Evolutionary conservation across 2,329 filamentous ascomycete species (phyloP).

Genomic region (Claviceps monticola): DNA sequence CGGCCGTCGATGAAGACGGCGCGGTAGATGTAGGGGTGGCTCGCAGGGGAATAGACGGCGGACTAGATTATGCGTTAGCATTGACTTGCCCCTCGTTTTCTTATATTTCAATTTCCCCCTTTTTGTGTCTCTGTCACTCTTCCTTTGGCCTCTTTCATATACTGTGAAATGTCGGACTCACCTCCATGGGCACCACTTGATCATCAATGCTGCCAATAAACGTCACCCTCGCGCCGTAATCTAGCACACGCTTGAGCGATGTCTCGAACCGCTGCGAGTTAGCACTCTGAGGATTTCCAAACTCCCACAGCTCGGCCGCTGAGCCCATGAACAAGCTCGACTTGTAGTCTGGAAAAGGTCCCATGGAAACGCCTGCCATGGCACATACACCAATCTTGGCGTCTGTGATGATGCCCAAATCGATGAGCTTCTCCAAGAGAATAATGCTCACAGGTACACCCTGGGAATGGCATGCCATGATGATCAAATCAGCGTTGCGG

Average conservation of each 20-base stretch:
- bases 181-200: constrained; percentile 85
- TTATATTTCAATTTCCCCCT: background rate
- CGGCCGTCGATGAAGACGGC: constrained; percentile 94
- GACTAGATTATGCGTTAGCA: constrained; percentile 34
- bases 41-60: constrained; percentile 70
- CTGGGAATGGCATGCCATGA: constrained; percentile 91
- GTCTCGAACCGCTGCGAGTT: constrained; percentile 72
- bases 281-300: constrained; percentile 65
- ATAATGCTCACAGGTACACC: constrained; percentile 90
- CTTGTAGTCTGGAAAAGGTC: constrained; percentile 85
- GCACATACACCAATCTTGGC: constrained; percentile 76
- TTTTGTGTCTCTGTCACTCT: background rate
- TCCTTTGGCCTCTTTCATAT: no score
- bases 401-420: constrained; percentile 68
- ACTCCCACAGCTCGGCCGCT: constrained; percentile 90
- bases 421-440: constrained; percentile 82
- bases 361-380: constrained; percentile 83
- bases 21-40: constrained; percentile 85
- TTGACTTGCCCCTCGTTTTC: background rate
- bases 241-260: constrained; percentile 59
- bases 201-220: constrained; percentile 95
- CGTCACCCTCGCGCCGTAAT: constrained; percentile 68
- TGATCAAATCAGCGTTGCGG: constrained; percentile 71
- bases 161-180: constrained; percentile 21
- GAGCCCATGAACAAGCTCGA: constrained; percentile 79